These are phyloP conservation scores for Ustilago bromivora DNA, from an alignment of 1,284 basidiomycete genomes.

Conservation along the genomic window DNA sequence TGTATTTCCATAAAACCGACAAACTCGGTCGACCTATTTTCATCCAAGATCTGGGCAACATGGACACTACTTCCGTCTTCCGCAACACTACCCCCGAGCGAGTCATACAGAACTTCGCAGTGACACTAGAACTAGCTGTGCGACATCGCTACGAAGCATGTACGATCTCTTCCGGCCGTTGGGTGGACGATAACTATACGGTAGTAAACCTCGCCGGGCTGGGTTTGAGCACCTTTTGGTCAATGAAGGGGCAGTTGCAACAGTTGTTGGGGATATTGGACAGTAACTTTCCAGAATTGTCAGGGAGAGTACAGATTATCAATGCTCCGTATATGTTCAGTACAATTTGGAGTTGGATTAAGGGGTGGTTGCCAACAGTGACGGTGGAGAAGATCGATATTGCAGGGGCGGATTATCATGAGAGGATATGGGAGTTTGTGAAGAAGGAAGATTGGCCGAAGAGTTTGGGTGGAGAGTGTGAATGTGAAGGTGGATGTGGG, in stretches of 20 bases:
- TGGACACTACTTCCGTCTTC: slow-evolving; percentile 58
- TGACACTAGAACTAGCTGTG: slow-evolving; percentile 64
- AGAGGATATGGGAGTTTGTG: slow-evolving; percentile 54
- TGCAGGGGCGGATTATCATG: slow-evolving; percentile 54
- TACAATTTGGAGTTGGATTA: slow-evolving; percentile 65
- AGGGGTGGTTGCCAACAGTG: slow-evolving; percentile 63
- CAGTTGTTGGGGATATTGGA: slow-evolving; percentile 60
- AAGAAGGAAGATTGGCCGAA: slow-evolving; percentile 58
- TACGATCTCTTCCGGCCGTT: slow-evolving; percentile 38
- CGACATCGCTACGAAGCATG: slow-evolving; percentile 61
- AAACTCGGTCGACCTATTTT: slow-evolving; percentile 65
- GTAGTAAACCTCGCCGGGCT: slow-evolving; percentile 64
- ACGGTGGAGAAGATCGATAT: slow-evolving; percentile 68
- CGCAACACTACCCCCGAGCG: slow-evolving; percentile 58
- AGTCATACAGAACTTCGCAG: slow-evolving; percentile 65
- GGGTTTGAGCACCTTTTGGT: slow-evolving; percentile 64
- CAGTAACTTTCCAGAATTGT: slow-evolving; percentile 66
- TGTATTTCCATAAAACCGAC: slow-evolving; percentile 69
- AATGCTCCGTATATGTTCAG: slow-evolving; percentile 65
- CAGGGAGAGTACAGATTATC: slow-evolving; percentile 67
- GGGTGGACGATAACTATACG: slow-evolving; percentile 68
- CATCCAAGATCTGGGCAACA: slow-evolving; percentile 63
- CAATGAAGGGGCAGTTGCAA: slow-evolving; percentile 65
- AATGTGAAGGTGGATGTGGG: slow-evolving; percentile 53
- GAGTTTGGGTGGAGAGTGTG: slow-evolving; percentile 61